Base-by-base conservation (phyloP, 495 filamentous ascomycete species). In the Annulohypoxylon nitens region DNA sequence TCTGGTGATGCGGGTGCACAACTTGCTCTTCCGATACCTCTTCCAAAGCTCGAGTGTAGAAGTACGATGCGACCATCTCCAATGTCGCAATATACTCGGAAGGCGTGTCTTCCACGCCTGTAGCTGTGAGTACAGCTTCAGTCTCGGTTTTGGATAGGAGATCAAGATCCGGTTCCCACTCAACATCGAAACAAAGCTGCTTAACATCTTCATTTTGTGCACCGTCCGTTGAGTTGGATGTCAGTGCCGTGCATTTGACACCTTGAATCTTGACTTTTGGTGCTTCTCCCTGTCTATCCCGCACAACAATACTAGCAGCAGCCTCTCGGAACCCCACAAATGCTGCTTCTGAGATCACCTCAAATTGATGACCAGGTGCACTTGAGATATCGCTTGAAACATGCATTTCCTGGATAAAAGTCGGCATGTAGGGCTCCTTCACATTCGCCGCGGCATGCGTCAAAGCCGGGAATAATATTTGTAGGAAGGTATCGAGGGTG, bases 401-500 rank as follows among this genome's bases (percentile, higher is more conserved):
- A 54, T 54, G 50, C 50, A 54, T 54, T 54, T 54, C 50, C 14
- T 54, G 50, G 12, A 54, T 54, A 6, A 54, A 54, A 6, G 50
- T 54, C 8, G 50, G 50, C 50, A 54, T 54, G 25, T 54, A 54
- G 8, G 50, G 50, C 25, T 54, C 50, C 12, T 54, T 54, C 10
- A 54, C 50, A 33, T 54, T 54, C 12, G 50, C 50, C 10, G 50
- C 50, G 6, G 50, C 50, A 33, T 54, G 50, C 0, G 50, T 54
- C 4, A 54, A 23, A 14, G 50, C 50, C 2, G 50, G 50, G 25
- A 54, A 54, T 12, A 54, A 26, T 11, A 54, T 33, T 54, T 54
- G 50, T n/a, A 84, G 78, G 0, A 85, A 75, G 0, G 77, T 77
- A 62, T 85, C 84, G 2, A 86, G 51, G 0, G 85, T 86, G 0